These are phyloP conservation scores for Taphrina sp. DNA, from an alignment of 1,139 yeast genomes.

Conservation along the genomic window DNA sequence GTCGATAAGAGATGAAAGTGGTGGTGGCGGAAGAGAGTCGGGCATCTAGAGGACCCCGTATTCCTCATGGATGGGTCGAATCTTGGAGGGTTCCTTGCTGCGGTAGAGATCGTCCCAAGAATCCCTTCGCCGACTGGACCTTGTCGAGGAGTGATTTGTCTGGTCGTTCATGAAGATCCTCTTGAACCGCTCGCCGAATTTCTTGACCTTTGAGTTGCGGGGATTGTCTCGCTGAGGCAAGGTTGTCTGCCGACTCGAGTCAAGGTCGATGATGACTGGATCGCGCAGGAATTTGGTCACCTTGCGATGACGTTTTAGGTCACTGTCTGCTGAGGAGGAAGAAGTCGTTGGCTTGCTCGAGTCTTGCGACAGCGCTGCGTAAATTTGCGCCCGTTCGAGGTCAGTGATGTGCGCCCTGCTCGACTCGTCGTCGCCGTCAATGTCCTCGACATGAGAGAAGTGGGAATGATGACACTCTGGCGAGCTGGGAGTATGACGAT, in stretches of 20 bases:
- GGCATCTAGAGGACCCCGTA: constrained; percentile 8
- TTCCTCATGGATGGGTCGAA: constrained; percentile 16
- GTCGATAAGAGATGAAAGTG: no score
- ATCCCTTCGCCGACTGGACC: constrained; percentile 8
- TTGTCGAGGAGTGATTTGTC: not conserved
- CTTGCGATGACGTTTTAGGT: not conserved
- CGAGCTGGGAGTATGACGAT: not conserved
- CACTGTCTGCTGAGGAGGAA: not conserved
- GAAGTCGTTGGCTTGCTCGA: constrained; percentile 4
- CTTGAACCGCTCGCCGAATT: constrained; percentile 5
- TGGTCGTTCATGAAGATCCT: constrained; percentile 21
- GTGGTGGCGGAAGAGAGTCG: no score
- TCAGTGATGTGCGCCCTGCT: constrained; percentile 8
- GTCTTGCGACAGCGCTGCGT: constrained; percentile 13
- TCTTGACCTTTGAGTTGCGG: constrained; percentile 9
- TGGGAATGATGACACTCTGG: not conserved
- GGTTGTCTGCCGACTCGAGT: no score
- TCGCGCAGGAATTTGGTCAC: not conserved
- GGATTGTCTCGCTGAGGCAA: not conserved
- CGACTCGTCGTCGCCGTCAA: not conserved
- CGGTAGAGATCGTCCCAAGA: constrained; percentile 19
- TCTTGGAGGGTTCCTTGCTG: constrained; percentile 11
- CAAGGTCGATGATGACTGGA: not conserved
- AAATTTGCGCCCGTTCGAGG: constrained; percentile 18
- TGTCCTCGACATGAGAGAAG: not conserved